Base-by-base conservation (phyloP, 441 rosid genomes). In the Capsella rubella region DNA sequence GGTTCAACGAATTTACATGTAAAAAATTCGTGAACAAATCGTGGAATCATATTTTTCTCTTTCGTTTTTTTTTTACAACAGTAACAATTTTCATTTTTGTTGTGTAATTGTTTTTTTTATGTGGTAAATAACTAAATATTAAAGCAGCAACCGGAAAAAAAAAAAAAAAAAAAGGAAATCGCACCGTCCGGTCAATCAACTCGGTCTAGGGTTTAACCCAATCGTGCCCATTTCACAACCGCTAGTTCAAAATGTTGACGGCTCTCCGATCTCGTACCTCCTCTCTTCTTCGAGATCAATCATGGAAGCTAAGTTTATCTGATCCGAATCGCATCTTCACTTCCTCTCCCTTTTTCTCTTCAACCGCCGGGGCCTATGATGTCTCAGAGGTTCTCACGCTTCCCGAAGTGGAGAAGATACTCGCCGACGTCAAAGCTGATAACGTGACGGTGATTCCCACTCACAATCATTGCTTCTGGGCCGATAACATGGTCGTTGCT, bases 401-500 rank as follows among this genome's bases (percentile, higher is more conserved):
- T 35, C 77, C 79, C 31, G 97, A 92, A 72, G 87, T 89, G 16
- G 91, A 90, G 89, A 89, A 88, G 77, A 84, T 92, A 21, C 91
- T 94, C 73, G 67, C 76, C 68, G 97, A 90, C 67, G 97, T 92
- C 25, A 88, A 73, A 81, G 96, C 97, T 0, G 97, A 90, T 47
- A 85, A 92, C 81, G 92, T 92, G 25, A 84, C 73, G 72, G 94
- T 92, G 67, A 83, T 95, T 53, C 93, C 88, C 8, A 80, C 77
- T 3, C 64, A 78, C 0, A 76, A 88, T 7, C 87, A 78, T 14
- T 80, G 81, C 59, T 83, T 82, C 46, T 95, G 96, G 94, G 87
- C 92, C 32, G 97, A 92, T 82, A 82, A 78, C 78, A 87, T 89
- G 76, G 95, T 95, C 60, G 49, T 95, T 40, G 95, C 98, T 78